Evolutionary conservation across 2,329 filamentous ascomycete species (phyloP), one percentile per base, ranked within the genome.

Genomic region (Calonectria henricotiae): DNA sequence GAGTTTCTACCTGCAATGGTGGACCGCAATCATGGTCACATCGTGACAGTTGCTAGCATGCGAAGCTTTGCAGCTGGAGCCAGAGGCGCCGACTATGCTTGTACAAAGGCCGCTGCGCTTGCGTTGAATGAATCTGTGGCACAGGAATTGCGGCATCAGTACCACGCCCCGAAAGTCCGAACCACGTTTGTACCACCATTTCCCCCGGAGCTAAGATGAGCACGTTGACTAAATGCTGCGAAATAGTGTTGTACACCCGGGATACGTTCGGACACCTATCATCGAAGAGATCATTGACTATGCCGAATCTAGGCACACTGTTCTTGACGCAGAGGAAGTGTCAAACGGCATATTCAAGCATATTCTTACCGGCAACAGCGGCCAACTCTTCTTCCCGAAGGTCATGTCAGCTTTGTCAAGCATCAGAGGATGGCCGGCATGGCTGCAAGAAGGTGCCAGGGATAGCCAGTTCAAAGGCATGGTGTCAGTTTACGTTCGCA

Each of bases 1-100:
- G 87, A 90, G 71, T 93, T 93, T 81, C 81, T 93, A 2, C 91
- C 91, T 0, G 76, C 80, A 69, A 91, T 93, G 86, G 81, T 90
- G 49, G 75, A 80, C 13, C 75, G 75, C 6, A 89, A 92, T 81
- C 90, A 93, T 81, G 91, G 92, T 62, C 91, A 92, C 85, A 81
- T 93, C 37, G 89, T 93, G 32, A 93, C 89, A 1, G 86, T 93
- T 25, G 89, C 91, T 15, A 89, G 86, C 11, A 83, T 89, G 49
- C 90, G 90, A 0, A 86, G 86, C n/a, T 92, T 88, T 78, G 76
- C 88, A 6, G 82, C 86, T 2, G 85, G 88, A 0, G 87, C 90
- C 2, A 85, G 85, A 70, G 88, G 92, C 84, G 86, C 89, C 30
- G 90, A 92, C 80, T 93, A 93, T 81, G 83, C 85, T 1, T 84